These are phyloP conservation scores for Chaetomium cochliodes DNA, from an alignment of 495 filamentous ascomycete genomes.

Conservation along the genomic window DNA sequence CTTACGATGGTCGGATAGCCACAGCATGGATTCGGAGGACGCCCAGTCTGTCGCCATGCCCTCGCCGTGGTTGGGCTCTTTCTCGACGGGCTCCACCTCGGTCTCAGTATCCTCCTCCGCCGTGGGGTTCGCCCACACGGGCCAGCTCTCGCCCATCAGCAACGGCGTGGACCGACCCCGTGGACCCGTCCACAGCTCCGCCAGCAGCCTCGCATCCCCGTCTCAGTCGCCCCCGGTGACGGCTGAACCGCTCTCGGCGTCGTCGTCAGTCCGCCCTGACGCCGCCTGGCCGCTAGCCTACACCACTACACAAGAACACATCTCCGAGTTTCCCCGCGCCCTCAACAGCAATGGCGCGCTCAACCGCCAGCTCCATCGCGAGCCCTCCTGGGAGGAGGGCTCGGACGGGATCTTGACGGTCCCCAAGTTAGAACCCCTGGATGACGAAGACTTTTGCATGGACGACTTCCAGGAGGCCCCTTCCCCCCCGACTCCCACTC, in stretches of 20 bases:
- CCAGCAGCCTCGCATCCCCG: conserved; percentile 30
- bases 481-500: conserved; percentile 21
- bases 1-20: conserved; percentile 45
- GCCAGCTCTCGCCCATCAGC: conserved; percentile 53
- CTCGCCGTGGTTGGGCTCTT: conserved; percentile 41
- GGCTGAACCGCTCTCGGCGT: conserved; percentile 36
- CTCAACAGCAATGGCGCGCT: conserved; percentile 17
- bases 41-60: conserved; percentile 38
- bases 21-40: conserved; percentile 47
- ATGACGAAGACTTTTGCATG: conserved; percentile 50
- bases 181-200: conserved; percentile 28
- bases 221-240: conserved; percentile 36
- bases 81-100: conserved; percentile 29
- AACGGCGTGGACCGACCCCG: conserved; percentile 44
- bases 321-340: conserved; percentile 9
- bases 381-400: conserved; percentile 42
- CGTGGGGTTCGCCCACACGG: conserved; percentile 38
- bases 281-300: conserved; percentile 38
- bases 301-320: conserved; percentile 34
- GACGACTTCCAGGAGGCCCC: conserved; percentile 48
- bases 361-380: conserved; percentile 36
- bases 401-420: conserved; percentile 39
- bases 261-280: conserved; percentile 34
- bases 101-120: conserved; percentile 27
- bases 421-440: conserved; percentile 49